Percentiles rank a stretch among this genome's conserved stretches.
Conservation (phyloP, 1,139 yeast genomes). For the Debaryomyces udenii region DNA sequence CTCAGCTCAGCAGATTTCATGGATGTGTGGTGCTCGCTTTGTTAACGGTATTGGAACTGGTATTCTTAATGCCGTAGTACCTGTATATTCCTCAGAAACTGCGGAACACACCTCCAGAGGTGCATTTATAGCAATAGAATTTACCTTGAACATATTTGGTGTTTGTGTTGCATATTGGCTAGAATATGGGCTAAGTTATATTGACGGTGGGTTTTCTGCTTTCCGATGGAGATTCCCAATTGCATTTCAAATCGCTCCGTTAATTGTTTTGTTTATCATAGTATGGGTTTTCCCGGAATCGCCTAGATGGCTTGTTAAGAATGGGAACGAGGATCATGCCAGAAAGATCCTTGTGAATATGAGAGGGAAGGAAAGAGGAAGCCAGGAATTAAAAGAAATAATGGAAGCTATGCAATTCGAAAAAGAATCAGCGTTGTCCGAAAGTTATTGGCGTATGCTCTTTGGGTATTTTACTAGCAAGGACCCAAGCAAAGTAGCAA, state of each 20-base stretch:
- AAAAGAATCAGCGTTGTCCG: conserved; percentile 22
- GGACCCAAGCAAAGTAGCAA: conserved; percentile 14
- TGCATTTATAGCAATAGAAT: conserved; percentile 33
- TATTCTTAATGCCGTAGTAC: conserved; percentile 29
- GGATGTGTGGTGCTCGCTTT: conserved; percentile 38
- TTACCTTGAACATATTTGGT: conserved; percentile 31
- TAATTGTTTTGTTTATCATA: conserved; percentile 22
- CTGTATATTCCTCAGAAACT: conserved; percentile 35
- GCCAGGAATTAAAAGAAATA: conserved; percentile 13
- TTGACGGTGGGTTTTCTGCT: conserved; percentile 18
- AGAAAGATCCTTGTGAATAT: conserved; percentile 11
- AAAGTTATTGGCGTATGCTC: conserved; percentile 22
- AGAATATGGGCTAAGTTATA: conserved; percentile 25
- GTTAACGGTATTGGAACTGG: conserved; percentile 44
- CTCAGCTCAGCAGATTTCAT: conserved; percentile 22
- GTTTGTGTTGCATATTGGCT: conserved; percentile 27
- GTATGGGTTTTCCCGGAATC: conserved; percentile 44
- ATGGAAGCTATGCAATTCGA: conserved; percentile 20
- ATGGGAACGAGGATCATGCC: conserved; percentile 16
- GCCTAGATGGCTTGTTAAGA: conserved; percentile 43
- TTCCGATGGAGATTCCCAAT: conserved; percentile 32
- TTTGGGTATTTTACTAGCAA: conserved; percentile 18
- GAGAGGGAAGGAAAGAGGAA: conserved; percentile 14
- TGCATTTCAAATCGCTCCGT: conserved; percentile 34
- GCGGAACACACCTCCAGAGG: conserved; percentile 37